phyloP scores from a whole-genome alignment of 2,329 filamentous ascomycete species.

The Chrysosporium queenslandicum region DNA sequence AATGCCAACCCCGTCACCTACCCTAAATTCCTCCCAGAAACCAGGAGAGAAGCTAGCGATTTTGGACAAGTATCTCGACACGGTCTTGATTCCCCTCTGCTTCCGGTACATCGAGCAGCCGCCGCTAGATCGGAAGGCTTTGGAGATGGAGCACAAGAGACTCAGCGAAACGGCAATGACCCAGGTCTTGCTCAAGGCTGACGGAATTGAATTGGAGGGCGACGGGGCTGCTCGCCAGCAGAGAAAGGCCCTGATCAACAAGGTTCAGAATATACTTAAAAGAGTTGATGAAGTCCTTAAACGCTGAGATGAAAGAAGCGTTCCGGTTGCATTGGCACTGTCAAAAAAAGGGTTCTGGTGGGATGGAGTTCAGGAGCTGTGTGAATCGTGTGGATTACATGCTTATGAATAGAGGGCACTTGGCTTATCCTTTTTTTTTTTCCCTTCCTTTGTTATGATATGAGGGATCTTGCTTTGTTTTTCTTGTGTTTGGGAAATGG shows the following conservation, averaged over 20 bases:
- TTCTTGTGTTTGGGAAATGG: not conserved
- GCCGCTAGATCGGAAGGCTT: slow-evolving; percentile 32
- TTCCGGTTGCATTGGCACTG: not conserved
- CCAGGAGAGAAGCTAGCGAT: slow-evolving; percentile 31
- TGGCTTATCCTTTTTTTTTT: not conserved
- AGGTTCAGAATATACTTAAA: slow-evolving; percentile 33
- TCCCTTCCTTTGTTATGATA: not conserved
- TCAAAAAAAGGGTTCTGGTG: not conserved
- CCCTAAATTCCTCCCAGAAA: slow-evolving; percentile 11
- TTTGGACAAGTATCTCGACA: slow-evolving; percentile 30
- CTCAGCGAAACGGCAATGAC: slow-evolving; percentile 37
- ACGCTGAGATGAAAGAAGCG: not conserved
- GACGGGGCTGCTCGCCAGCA: slow-evolving; percentile 47
- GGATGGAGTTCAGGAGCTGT: not conserved
- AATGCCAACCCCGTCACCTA: slow-evolving; percentile 1
- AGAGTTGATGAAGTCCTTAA: slow-evolving; percentile 28
- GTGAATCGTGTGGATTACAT: not conserved
- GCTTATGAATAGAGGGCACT: not conserved
- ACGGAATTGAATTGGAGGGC: slow-evolving; percentile 61
- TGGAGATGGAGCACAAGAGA: slow-evolving; percentile 37
- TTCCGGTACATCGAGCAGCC: slow-evolving; percentile 20
- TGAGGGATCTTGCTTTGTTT: not conserved
- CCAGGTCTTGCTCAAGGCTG: slow-evolving; percentile 47
- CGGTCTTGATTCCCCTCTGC: slow-evolving; percentile 20
- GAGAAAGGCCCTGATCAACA: slow-evolving; percentile 34